Evolutionary conservation across 805 yeast genomes (phyloP).

Genomic region (Suhomyces sp.): DNA sequence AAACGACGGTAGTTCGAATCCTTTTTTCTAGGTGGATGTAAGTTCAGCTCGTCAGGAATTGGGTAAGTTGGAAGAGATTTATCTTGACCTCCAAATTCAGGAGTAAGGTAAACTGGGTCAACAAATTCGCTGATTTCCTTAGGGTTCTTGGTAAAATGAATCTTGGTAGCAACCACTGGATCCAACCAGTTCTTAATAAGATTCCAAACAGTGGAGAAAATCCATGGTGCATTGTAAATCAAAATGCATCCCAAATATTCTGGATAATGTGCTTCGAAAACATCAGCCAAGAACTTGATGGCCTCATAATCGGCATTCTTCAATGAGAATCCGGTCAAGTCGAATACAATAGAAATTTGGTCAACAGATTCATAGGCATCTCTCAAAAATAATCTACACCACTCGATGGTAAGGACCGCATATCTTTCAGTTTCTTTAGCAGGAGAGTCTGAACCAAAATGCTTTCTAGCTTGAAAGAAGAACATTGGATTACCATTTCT

Average conservation of each 20-base stretch:
- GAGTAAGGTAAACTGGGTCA: conserved; percentile 59
- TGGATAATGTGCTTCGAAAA: conserved; percentile 96
- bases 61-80: conserved; percentile 56
- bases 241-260: conserved; percentile 83
- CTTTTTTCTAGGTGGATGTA: conserved; percentile 33
- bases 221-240: conserved; percentile 96
- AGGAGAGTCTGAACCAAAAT: conserved; percentile 50
- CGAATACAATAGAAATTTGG: conserved; percentile 81
- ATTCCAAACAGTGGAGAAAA: conserved; percentile 92
- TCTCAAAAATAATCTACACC: conserved; percentile 66
- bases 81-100: conserved; percentile 73
- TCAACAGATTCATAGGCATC: conserved; percentile 66
- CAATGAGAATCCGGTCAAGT: conserved; percentile 80
- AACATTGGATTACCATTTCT: conserved; percentile 75
- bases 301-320: conserved; percentile 92
- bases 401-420: conserved; percentile 76
- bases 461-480: conserved; percentile 74
- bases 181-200: conserved; percentile 92
- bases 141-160: conserved; percentile 71
- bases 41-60: conserved; percentile 62
- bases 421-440: conserved; percentile 71
- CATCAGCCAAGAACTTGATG: conserved; percentile 82
- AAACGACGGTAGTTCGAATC: conserved; percentile 45
- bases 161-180: conserved; percentile 92
- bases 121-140: conserved; percentile 69